Percentiles rank a stretch among this genome's conserved stretches.
phyloP scores from a whole-genome alignment of 768 basidiomycete genomes.

The Phylloporus arenicola region DNA sequence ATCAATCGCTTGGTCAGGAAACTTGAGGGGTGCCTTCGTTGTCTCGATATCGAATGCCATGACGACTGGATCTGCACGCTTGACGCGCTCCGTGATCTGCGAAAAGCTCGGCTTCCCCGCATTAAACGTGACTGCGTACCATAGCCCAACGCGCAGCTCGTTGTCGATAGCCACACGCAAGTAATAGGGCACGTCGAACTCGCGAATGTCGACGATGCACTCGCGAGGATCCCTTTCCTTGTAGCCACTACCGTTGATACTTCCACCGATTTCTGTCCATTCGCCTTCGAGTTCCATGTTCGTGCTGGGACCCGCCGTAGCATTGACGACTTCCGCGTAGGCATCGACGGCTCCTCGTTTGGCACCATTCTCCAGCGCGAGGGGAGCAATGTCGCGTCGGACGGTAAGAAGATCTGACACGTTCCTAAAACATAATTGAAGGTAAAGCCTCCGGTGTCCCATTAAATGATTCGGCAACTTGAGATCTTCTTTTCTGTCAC shows the following conservation, averaged over 20 bases:
- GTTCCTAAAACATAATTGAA: conserved; percentile 87
- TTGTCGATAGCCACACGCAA: conserved; percentile 99
- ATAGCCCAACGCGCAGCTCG: conserved; percentile 94
- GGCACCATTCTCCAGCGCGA: conserved; percentile 84
- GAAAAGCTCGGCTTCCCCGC: conserved; percentile 73
- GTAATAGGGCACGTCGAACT: conserved; percentile 97
- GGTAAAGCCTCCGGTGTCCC: conserved; percentile 85
- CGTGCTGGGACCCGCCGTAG: conserved; percentile 60
- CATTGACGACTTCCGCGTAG: conserved; percentile 92
- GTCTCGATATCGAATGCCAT: conserved; percentile 99
- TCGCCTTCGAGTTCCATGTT: conserved; percentile 67
- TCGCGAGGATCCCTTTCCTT: conserved; percentile 82
- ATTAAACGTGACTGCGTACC: conserved; percentile 86
- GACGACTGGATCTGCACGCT: conserved; percentile 97
- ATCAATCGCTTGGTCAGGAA: conserved; percentile 92
- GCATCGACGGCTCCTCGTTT: conserved; percentile 95
- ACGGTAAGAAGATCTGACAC: conserved; percentile 88
- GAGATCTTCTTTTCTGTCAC: conserved; percentile 89
- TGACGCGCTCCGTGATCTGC: conserved; percentile 77
- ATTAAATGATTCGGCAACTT: conserved; percentile 94
- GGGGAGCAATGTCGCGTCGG: conserved; percentile 81
- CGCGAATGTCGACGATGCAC: conserved; percentile 88
- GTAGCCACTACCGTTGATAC: conserved; percentile 35
- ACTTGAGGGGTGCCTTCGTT: conserved; percentile 98
- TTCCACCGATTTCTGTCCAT: conserved; percentile 45